Evolutionary conservation across 2,329 filamentous ascomycete genomes (phyloP).

Genomic region (Alternaria dauci): DNA sequence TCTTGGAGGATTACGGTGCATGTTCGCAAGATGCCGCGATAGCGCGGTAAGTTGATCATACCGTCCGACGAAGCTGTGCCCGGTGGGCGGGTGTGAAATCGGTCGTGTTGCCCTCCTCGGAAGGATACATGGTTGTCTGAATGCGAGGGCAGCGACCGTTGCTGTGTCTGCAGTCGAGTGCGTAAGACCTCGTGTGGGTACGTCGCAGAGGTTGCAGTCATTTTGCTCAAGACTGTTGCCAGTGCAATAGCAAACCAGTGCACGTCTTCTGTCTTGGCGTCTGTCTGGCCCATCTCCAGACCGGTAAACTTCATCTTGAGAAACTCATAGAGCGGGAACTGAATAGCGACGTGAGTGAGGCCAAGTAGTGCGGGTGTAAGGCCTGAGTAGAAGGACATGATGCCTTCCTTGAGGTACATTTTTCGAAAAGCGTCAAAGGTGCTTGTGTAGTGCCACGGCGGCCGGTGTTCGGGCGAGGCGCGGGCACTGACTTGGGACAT

Average conservation of each 20-base stretch:
- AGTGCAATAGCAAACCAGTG: constrained; percentile 86
- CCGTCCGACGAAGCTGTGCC: constrained; percentile 63
- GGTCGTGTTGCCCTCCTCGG: constrained; percentile 44
- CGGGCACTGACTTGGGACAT: constrained; percentile 85
- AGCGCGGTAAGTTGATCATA: constrained; percentile 65
- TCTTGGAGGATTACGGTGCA: constrained; percentile 85
- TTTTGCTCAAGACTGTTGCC: constrained; percentile 92
- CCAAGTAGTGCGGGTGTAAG: constrained; percentile 91
- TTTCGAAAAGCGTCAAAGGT: constrained; percentile 92
- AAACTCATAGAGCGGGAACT: constrained; percentile 95
- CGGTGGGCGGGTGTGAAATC: constrained; percentile 56
- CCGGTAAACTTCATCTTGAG: constrained; percentile 92
- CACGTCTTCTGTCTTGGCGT: constrained; percentile 63
- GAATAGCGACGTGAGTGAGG: constrained; percentile 92
- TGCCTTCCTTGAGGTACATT: constrained; percentile 91
- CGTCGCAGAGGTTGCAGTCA: constrained; percentile 91
- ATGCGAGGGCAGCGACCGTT: constrained; percentile 66
- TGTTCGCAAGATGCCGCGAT: constrained; percentile 81
- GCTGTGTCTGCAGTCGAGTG: constrained; percentile 92
- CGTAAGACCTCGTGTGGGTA: constrained; percentile 97
- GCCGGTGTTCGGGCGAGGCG: constrained; percentile 63
- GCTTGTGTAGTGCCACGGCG: constrained; percentile 90
- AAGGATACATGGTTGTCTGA: constrained; percentile 62
- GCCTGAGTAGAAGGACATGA: constrained; percentile 93
- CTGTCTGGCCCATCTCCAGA: constrained; percentile 79